Evolutionary conservation across 306 rosid species (phyloP).

Genomic region (Rosa lucieae): DNA sequence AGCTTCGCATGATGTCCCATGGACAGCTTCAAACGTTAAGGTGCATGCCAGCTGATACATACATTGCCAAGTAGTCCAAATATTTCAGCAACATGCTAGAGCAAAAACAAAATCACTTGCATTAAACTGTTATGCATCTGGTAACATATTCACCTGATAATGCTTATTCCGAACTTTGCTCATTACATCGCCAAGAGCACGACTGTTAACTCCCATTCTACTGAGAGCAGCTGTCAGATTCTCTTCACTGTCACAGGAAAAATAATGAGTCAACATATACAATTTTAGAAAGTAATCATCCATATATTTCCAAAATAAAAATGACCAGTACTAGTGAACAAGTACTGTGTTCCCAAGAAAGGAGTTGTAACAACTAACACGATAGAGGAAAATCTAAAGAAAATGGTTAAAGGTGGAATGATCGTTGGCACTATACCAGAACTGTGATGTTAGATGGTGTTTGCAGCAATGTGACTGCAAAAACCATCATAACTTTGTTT

Average conservation of each 20-base stretch:
- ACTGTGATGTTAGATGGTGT: neutral
- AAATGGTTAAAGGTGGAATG: neutral
- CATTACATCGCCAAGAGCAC: constrained; percentile 69
- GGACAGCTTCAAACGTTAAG: constrained; percentile 85
- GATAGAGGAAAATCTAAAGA: neutral
- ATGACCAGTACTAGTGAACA: neutral
- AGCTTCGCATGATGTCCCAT: constrained; percentile 68
- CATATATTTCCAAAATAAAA: neutral
- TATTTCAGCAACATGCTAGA: constrained; percentile 20
- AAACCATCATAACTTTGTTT: neutral
- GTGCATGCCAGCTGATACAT: constrained; percentile 88
- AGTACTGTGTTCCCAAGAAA: neutral
- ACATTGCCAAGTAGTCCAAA: constrained; percentile 27
- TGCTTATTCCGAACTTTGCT: constrained; percentile 85
- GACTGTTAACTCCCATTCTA: constrained; percentile 78
- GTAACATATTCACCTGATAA: constrained; percentile 62
- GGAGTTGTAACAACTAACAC: neutral
- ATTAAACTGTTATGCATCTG: constrained; percentile 21
- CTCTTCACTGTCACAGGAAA: constrained; percentile 59
- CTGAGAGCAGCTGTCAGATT: constrained; percentile 85
- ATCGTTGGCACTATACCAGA: neutral
- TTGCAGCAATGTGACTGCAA: constrained; percentile 2
- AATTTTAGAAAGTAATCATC: neutral
- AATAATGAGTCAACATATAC: constrained; percentile 1
- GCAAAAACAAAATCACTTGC: constrained; percentile 14